A percentile compares a stretch with the other conserved stretches of the same genome.
phyloP scores from a whole-genome alignment of 352 stramenopile genomes.

The Phytophthora pinifolia region DNA sequence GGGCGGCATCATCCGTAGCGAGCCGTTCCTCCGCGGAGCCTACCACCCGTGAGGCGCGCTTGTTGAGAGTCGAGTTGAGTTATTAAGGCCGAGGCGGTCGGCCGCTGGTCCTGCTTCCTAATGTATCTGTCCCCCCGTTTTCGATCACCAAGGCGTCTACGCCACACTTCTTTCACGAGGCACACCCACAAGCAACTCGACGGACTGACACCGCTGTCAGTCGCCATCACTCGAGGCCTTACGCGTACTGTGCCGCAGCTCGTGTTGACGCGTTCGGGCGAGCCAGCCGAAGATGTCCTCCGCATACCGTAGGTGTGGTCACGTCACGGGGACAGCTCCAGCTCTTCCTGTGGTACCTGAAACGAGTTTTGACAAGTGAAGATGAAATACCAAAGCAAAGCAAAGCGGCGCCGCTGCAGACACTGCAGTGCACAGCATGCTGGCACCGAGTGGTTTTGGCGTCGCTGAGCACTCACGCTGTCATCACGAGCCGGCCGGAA shows the following conservation, averaged over 20 bases:
- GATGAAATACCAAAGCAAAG: constrained; percentile 8
- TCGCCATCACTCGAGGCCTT: constrained; percentile 5
- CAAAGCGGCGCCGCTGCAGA: constrained; percentile 28
- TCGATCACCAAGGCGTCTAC: constrained; percentile 4
- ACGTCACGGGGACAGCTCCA: background rate
- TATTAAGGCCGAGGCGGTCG: constrained; percentile 24
- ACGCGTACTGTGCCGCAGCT: constrained; percentile 7
- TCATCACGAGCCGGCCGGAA: constrained; percentile 19
- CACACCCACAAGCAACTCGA: background rate
- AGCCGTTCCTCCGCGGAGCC: constrained; percentile 29
- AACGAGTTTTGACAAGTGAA: constrained; percentile 27
- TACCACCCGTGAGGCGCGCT: constrained; percentile 29
- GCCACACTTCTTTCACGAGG: constrained; percentile 19
- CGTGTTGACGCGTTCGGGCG: constrained; percentile 13
- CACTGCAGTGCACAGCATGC: too few relatives aligned
- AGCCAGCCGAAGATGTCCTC: background rate
- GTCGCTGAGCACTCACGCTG: constrained; percentile 11
- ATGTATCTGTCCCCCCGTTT: constrained; percentile 19
- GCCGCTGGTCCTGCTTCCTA: constrained; percentile 8
- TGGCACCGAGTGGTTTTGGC: constrained; percentile 23
- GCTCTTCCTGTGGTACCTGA: constrained; percentile 6
- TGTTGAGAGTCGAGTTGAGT: constrained; percentile 26
- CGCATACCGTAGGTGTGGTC: too few relatives aligned
- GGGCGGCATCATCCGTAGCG: constrained; percentile 31
- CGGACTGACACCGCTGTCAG: constrained; percentile 4